A percentile compares a stretch with the other conserved stretches of the same genome.
phyloP scores from a whole-genome alignment of 305 asterid genomes.

The Plantago coronopus region DNA sequence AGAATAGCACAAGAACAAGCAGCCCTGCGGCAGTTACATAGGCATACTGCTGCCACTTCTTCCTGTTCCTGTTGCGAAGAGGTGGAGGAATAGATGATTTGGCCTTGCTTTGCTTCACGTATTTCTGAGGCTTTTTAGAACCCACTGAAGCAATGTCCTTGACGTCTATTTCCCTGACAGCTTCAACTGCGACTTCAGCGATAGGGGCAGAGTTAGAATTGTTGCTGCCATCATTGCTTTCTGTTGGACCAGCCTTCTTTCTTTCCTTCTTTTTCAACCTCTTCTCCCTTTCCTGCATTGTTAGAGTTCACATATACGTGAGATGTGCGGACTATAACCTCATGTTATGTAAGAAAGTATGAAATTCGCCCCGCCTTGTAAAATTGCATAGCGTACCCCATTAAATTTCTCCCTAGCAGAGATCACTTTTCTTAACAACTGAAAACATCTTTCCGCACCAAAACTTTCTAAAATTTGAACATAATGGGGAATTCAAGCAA shows the following conservation, averaged over 20 bases:
- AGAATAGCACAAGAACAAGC: conserved; percentile 44
- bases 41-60: conserved; percentile 61
- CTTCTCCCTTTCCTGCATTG: conserved; percentile 74
- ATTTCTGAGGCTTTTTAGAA: conserved; percentile 38
- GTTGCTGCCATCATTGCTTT: conserved; percentile 30
- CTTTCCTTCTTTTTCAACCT: conserved; percentile 76
- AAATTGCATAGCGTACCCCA: not conserved
- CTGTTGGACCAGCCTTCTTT: conserved; percentile 50
- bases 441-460: no score
- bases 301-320: not conserved
- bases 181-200: conserved; percentile 36
- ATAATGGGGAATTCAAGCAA: no score
- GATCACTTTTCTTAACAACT: no score
- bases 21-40: conserved; percentile 45
- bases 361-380: not conserved
- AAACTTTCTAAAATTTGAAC: no score
- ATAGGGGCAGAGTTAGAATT: conserved; percentile 32
- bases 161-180: conserved; percentile 34
- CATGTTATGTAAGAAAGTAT: not conserved
- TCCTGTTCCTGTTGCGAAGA: conserved; percentile 62
- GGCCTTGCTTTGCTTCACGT: conserved; percentile 49
- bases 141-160: conserved; percentile 30
- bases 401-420: no score
- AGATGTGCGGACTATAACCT: not conserved
- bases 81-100: conserved; percentile 59